Conservation (phyloP, 768 basidiomycete species). For the Suillus luteus region DNA sequence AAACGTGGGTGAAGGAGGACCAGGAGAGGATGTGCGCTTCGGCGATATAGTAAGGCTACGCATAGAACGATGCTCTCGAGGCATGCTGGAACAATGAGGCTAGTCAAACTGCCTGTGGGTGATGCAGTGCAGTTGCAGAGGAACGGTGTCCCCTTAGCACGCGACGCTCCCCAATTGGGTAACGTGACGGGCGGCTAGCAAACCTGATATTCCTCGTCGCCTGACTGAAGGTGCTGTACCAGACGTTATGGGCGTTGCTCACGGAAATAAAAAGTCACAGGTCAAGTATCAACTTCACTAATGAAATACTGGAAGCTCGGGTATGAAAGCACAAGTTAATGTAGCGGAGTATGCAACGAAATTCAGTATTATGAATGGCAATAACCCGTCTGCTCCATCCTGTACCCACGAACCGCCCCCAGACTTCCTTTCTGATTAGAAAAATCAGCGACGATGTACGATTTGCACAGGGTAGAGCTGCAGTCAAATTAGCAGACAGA, state of each 20-base stretch:
- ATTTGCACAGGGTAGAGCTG: too few species aligned
- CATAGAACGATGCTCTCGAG: conserved; percentile 58
- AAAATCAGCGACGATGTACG: neutral
- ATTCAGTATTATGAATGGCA: conserved; percentile 5
- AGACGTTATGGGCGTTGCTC: neutral
- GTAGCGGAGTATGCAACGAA: conserved; percentile 3
- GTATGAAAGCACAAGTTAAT: neutral
- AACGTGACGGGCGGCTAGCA: neutral
- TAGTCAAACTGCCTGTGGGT: conserved; percentile 15
- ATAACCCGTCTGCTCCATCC: neutral
- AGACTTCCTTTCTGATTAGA: neutral
- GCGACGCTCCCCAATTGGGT: conserved; percentile 19
- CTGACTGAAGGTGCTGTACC: neutral
- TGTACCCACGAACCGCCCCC: neutral
- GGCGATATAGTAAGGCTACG: conserved; percentile 53
- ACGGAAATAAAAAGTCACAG: conserved; percentile 7
- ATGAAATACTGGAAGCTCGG: neutral
- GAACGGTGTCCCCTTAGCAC: conserved; percentile 6
- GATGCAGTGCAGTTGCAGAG: conserved; percentile 17
- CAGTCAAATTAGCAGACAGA: neutral
- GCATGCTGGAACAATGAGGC: conserved; percentile 35
- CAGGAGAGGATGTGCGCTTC: conserved; percentile 48
- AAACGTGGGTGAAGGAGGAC: conserved; percentile 82
- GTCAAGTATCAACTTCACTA: neutral
- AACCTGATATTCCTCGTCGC: neutral